These are phyloP conservation scores for Fusarium bulbicola DNA, from an alignment of 2,329 filamentous ascomycete species.

Conservation along the genomic window DNA sequence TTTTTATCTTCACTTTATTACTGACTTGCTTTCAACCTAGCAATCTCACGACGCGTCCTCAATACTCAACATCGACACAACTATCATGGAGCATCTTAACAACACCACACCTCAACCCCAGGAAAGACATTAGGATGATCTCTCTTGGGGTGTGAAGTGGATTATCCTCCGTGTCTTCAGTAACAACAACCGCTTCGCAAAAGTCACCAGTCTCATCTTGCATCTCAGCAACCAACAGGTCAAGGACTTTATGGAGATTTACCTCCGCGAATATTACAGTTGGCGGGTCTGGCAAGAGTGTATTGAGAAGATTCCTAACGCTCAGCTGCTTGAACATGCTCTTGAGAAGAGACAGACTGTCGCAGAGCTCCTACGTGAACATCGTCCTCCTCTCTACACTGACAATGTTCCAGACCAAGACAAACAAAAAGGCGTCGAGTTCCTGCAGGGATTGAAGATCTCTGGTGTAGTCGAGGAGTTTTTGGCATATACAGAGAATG, in stretches of 20 bases:
- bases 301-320: slow-evolving; percentile 17
- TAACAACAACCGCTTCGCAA: slow-evolving; percentile 31
- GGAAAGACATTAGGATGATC: slow-evolving; percentile 32
- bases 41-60: background rate
- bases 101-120: background rate
- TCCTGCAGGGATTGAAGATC: slow-evolving; percentile 19
- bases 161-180: slow-evolving; percentile 37
- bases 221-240: slow-evolving; percentile 34
- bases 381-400: slow-evolving; percentile 38
- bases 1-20: background rate
- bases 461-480: slow-evolving; percentile 6
- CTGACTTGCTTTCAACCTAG: background rate
- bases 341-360: slow-evolving; percentile 8
- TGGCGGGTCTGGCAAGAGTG: slow-evolving; percentile 34
- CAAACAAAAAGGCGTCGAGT: slow-evolving; percentile 24
- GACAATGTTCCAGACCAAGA: slow-evolving; percentile 33
- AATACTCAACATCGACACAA: background rate
- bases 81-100: background rate
- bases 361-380: slow-evolving; percentile 13
- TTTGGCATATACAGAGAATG: slow-evolving; percentile 15
- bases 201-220: slow-evolving; percentile 24
- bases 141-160: slow-evolving; percentile 41
- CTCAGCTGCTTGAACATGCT: slow-evolving; percentile 10
- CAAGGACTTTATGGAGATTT: slow-evolving; percentile 34
- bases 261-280: slow-evolving; percentile 29